These are phyloP conservation scores for Luffa aegyptiaca DNA, from an alignment of 306 rosid species.

Conservation along the genomic window DNA sequence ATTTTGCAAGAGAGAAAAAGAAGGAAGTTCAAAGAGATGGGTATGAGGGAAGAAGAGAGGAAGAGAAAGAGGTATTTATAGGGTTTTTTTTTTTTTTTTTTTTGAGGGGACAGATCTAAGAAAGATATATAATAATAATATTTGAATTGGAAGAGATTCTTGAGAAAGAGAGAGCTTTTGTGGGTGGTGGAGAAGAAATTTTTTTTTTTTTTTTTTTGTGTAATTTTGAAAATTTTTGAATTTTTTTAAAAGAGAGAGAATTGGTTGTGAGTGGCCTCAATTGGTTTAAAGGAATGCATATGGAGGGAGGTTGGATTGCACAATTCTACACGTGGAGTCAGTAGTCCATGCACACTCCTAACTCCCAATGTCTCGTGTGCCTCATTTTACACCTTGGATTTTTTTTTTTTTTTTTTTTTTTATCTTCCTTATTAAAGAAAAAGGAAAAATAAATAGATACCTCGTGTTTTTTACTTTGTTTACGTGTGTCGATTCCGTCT, in stretches of 20 bases:
- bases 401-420: background rate
- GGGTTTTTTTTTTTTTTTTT: background rate
- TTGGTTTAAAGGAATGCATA: background rate
- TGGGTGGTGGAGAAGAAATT: background rate
- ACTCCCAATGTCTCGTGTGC: conserved; percentile 2
- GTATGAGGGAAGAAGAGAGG: background rate
- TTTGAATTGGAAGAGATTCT: background rate
- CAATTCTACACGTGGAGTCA: background rate
- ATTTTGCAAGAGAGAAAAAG: background rate
- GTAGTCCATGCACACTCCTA: conserved; percentile 12
- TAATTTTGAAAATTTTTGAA: background rate
- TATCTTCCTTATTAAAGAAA: background rate
- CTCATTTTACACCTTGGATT: conserved; percentile 9
- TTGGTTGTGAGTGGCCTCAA: background rate
- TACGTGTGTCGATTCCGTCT: too few species aligned
- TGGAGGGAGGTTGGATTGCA: background rate
- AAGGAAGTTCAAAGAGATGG: background rate
- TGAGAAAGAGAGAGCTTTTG: background rate
- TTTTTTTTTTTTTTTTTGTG: too few species aligned
- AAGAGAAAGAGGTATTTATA: background rate
- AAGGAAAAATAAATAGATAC: background rate
- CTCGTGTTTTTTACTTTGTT: background rate
- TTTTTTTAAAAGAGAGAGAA: background rate
- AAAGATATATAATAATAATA: background rate
- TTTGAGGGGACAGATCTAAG: background rate